Conservation (phyloP, 352 stramenopile species). For the Phytophthora colocasiae region DNA sequence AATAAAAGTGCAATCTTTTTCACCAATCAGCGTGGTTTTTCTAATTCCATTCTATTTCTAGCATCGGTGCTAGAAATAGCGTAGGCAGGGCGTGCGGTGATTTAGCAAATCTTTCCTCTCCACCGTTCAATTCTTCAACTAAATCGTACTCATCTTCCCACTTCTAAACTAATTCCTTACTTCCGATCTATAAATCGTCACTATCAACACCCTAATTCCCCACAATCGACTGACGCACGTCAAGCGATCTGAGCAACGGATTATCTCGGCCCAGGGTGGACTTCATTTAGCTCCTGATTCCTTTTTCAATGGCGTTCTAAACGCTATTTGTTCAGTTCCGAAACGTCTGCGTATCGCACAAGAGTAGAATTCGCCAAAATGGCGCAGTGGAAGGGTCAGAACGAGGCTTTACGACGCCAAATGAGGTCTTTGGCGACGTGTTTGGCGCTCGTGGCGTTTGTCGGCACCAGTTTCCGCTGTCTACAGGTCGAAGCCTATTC, state of each 20-base stretch:
- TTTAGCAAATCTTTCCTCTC: not conserved
- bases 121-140: not conserved
- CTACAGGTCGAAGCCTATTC: not conserved
- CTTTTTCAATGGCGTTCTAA: conserved; percentile 6
- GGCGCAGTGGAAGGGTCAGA: conserved; percentile 4
- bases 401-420: conserved; percentile 5
- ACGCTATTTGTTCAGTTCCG: conserved; percentile 7
- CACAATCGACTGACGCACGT: too few species aligned
- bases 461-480: conserved; percentile 9
- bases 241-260: conserved; percentile 12
- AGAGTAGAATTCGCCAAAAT: conserved; percentile 1
- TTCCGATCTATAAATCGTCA: not conserved
- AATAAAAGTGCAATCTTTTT: too few species aligned
- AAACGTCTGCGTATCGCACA: conserved; percentile 6
- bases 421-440: conserved; percentile 13
- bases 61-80: conserved; percentile 24
- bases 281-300: conserved; percentile 15
- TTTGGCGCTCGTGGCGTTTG: conserved; percentile 8
- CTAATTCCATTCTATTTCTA: conserved; percentile 19
- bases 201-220: too few species aligned
- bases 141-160: not conserved
- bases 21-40: not conserved
- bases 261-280: not conserved
- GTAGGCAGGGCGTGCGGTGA: not conserved
- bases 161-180: not conserved